Evolutionary conservation across 345 rosid genomes (phyloP).

Genomic region (thale cress (Arabidopsis thaliana)): TAIR10.1 NC_003071.7:16074501-16075000

Average conservation of each 20-base stretch:
- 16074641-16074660: too few relatives aligned
- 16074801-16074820: not conserved
- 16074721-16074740: not conserved
- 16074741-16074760: not conserved
- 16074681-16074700: not conserved
- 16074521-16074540: too few relatives aligned
- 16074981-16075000: not conserved
- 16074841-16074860: not conserved
- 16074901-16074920: not conserved
- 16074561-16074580: too few relatives aligned
- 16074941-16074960: slow-evolving; percentile 13
- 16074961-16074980: slow-evolving; percentile 2
- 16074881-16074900: not conserved
- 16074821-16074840: not conserved
- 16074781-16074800: not conserved
- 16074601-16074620: too few relatives aligned
- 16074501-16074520: not conserved
- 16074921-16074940: not conserved
- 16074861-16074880: not conserved
- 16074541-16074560: too few relatives aligned
- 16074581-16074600: too few relatives aligned
- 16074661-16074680: not conserved
- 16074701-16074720: not conserved
- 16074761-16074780: too few relatives aligned
- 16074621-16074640: too few relatives aligned